phyloP scores from a whole-genome alignment of 2,329 filamentous ascomycete genomes.

The Didymella segeticola region DNA sequence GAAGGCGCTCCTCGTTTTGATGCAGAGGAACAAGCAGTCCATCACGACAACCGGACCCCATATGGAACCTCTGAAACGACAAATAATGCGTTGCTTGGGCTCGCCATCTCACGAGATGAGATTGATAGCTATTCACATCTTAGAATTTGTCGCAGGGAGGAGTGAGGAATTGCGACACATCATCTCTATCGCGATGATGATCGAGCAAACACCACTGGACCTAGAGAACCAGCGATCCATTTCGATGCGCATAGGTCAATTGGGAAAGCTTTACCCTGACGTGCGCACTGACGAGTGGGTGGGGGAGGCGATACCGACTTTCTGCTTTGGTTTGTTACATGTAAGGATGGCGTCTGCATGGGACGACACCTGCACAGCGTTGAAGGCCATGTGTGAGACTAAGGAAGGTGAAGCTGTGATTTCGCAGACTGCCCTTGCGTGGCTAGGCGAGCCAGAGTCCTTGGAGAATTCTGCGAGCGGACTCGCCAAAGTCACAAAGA shows the following conservation, averaged over 20 bases:
- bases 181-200: constrained; percentile 72
- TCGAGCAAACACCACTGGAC: constrained; percentile 80
- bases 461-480: constrained; percentile 13
- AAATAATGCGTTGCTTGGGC: constrained; percentile 75
- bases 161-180: constrained; percentile 59
- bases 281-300: constrained; percentile 69
- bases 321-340: constrained; percentile 88
- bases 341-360: constrained; percentile 84
- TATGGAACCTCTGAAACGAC: constrained; percentile 67
- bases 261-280: constrained; percentile 69
- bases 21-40: constrained; percentile 68
- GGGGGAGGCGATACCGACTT: constrained; percentile 75
- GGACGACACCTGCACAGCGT: constrained; percentile 78
- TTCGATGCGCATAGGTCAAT: constrained; percentile 83
- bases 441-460: constrained; percentile 61
- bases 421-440: constrained; percentile 75
- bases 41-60: constrained; percentile 60
- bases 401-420: constrained; percentile 76
- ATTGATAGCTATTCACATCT: constrained; percentile 73
- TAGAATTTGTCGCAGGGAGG: constrained; percentile 64
- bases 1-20: constrained; percentile 56
- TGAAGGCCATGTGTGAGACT: constrained; percentile 76
- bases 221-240: constrained; percentile 78
- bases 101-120: constrained; percentile 78
- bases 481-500: constrained; percentile 10